Base-by-base conservation (phyloP, 2,329 filamentous ascomycete genomes). In the Helotiales sp. region DNA sequence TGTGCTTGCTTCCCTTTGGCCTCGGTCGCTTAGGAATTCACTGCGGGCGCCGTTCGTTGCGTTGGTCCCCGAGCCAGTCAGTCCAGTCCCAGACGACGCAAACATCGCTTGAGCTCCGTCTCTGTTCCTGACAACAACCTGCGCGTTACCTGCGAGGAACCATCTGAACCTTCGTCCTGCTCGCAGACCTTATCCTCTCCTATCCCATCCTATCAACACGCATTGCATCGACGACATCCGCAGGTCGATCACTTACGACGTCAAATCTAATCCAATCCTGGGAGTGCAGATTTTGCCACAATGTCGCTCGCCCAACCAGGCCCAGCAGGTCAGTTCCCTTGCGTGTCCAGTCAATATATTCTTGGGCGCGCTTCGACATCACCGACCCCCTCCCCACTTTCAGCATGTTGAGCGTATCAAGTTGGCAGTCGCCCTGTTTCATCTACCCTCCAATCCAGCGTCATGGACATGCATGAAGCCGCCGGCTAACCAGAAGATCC, bases 261-360 rank as follows among this genome's bases (percentile, higher is more conserved):
- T 49, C 58, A 53, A 52, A 19, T 38, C 31, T 56, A n/a, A n/a
- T n/a, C n/a, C 44, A 52, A 59, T 58, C 60, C 57, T 54, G 36
- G 58, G 36, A n/a, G 27, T n/a, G 31, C 40, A 49, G 54, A n/a
- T 46, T 55, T 63, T 30, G 62, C 58, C 64, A 67, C 55, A 50
- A 70, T 70, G 68, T 69, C 68, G 19, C 53, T 68, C 64, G 51
- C 57, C 67, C 67, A 70, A 67, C 66, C 66, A 66, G 60, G 59
- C 44, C 54, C 60, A 54, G 44, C 61, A 68, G 66, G 67, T 69
- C 54, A 66, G 64, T 69, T 46, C 55, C 46, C 52, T 57, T 52
- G 30, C 42, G 36, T 47, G 57, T 17, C 48, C 54, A 49, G 56
- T 54, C 60, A 58, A 57, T 61, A 59, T 64, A 56, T 63, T 52